Conservation (phyloP, 106 monocot genomes). For the Apostasia shenzhenica region DNA sequence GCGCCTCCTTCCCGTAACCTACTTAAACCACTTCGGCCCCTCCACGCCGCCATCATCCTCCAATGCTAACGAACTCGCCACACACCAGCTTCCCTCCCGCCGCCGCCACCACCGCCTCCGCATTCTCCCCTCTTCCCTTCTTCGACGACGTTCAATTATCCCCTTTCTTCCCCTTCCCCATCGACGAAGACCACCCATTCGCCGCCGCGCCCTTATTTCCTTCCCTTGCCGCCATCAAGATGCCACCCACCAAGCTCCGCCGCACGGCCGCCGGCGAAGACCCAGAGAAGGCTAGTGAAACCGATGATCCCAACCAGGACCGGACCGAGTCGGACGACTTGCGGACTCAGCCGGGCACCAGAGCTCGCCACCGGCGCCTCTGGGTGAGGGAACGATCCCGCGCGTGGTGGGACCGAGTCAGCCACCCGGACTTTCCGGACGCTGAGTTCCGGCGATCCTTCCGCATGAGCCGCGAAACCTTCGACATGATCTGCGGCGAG, state of each 20-base stretch:
- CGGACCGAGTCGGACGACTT: background rate
- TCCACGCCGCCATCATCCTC: background rate
- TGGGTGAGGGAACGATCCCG: conserved; percentile 37
- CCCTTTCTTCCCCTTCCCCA: conserved; percentile 1
- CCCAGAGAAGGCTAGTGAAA: no score
- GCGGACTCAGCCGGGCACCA: background rate
- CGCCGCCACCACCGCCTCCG: background rate
- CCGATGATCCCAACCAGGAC: no score
- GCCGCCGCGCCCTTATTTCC: no score
- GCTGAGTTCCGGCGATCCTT: conserved; percentile 30
- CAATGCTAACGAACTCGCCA: background rate
- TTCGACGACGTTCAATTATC: background rate
- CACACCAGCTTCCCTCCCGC: background rate
- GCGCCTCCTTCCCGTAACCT: background rate
- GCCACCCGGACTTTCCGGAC: conserved; percentile 22
- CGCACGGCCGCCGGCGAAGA: background rate
- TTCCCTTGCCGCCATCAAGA: background rate
- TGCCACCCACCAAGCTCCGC: conserved; percentile 1
- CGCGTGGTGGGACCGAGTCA: conserved; percentile 42
- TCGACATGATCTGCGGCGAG: conserved; percentile 30
- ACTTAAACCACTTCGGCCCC: background rate
- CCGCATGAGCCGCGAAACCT: conserved; percentile 30
- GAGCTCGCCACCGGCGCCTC: conserved; percentile 12
- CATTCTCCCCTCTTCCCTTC: no score
- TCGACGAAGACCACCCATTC: background rate